Percentiles rank a stretch among this genome's conserved stretches.
Evolutionary conservation across 2,329 filamentous ascomycete genomes (phyloP).

Genomic region (Aspergillus fischeri): DNA sequence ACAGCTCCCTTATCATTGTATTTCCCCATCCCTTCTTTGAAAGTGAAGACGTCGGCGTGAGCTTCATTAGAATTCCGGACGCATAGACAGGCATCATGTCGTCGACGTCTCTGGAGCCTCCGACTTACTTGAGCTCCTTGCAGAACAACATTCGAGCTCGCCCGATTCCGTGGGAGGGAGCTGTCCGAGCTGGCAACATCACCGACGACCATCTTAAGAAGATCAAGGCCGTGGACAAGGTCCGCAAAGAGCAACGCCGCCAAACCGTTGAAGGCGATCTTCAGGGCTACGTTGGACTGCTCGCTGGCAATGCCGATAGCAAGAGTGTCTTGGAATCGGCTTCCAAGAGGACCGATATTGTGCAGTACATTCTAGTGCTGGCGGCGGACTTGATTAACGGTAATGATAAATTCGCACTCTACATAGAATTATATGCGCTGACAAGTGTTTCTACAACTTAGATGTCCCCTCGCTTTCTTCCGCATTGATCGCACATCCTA

Average conservation of each 20-base stretch:
- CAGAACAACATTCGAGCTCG: constrained; percentile 96
- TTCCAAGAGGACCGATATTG: constrained; percentile 78
- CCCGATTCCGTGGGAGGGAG: constrained; percentile 96
- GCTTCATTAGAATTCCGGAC: constrained; percentile 3
- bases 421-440: not conserved
- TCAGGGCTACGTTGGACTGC: constrained; percentile 72
- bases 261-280: constrained; percentile 77
- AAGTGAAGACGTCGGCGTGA: not conserved
- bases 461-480: constrained; percentile 75
- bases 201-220: constrained; percentile 90
- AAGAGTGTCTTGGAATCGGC: constrained; percentile 81
- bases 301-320: constrained; percentile 64
- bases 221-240: constrained; percentile 95
- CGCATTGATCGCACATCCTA: constrained; percentile 67
- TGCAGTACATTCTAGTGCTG: constrained; percentile 92
- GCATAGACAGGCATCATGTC: constrained; percentile 9
- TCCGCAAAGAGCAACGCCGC: constrained; percentile 83
- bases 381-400: constrained; percentile 82
- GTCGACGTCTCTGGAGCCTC: constrained; percentile 84
- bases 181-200: constrained; percentile 87
- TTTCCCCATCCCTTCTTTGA: not conserved
- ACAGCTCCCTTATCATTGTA: not conserved
- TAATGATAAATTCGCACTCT: constrained; percentile 38
- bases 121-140: constrained; percentile 79
- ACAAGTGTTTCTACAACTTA: constrained; percentile 35